Conservation (phyloP, 352 stramenopile species). For the Halophytophthora polymorphica region DNA sequence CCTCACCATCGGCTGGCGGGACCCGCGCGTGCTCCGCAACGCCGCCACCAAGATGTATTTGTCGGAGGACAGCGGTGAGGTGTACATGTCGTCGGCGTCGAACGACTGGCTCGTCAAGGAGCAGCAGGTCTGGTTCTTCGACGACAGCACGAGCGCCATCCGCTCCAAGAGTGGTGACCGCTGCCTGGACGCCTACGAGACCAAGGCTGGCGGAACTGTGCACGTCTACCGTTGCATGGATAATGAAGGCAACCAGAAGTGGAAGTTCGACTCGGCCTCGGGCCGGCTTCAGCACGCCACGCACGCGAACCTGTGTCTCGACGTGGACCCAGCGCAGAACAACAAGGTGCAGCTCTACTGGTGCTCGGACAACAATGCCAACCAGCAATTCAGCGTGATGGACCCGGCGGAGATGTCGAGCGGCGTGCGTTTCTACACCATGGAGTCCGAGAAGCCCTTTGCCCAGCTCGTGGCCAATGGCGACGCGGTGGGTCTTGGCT, state of each 20-base stretch:
- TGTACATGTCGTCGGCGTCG: slow-evolving; percentile 42
- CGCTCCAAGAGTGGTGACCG: slow-evolving; percentile 68
- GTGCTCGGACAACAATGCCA: slow-evolving; percentile 50
- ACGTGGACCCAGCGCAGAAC: slow-evolving; percentile 36
- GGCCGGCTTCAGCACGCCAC: slow-evolving; percentile 38
- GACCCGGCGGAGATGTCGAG: slow-evolving; percentile 2
- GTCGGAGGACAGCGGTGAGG: slow-evolving; percentile 32
- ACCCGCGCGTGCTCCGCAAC: slow-evolving; percentile 28
- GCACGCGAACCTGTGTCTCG: slow-evolving; percentile 56
- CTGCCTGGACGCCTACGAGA: slow-evolving; percentile 61
- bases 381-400: slow-evolving; percentile 25
- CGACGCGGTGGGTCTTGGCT: slow-evolving; percentile 26
- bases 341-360: slow-evolving; percentile 63
- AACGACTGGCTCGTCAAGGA: slow-evolving; percentile 47
- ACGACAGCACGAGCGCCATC: slow-evolving; percentile 39
- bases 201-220: slow-evolving; percentile 43
- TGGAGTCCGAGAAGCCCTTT: slow-evolving; percentile 31
- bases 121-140: slow-evolving; percentile 68
- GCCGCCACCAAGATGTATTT: slow-evolving; percentile 23
- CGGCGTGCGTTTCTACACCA: slow-evolving; percentile 38
- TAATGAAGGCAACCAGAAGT: slow-evolving; percentile 62
- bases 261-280: slow-evolving; percentile 47
- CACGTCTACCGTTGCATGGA: slow-evolving; percentile 56
- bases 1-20: slow-evolving; percentile 33
- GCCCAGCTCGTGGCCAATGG: slow-evolving; percentile 35